phyloP scores from a whole-genome alignment of 2,329 filamentous ascomycete species.

The Pyrenochaeta sp. region DNA sequence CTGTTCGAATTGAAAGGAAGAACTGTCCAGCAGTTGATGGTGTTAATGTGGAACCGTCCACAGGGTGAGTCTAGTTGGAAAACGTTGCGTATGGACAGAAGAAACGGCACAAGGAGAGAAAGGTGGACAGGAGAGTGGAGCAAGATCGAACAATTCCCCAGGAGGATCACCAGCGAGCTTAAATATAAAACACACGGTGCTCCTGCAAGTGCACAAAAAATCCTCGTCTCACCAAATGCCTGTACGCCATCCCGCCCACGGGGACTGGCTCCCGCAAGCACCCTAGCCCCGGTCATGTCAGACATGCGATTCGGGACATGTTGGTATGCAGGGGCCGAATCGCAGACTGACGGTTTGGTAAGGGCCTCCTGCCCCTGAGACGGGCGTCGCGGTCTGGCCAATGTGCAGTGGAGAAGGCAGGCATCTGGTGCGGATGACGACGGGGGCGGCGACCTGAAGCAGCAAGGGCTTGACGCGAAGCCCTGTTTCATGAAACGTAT shows the following conservation, averaged over 20 bases:
- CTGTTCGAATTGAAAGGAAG: conserved; percentile 9
- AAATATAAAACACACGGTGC: conserved; percentile 25
- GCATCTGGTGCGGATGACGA: conserved; percentile 24
- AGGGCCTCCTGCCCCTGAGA: conserved; percentile 30
- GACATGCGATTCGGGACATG: conserved; percentile 15
- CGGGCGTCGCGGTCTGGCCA: conserved; percentile 29
- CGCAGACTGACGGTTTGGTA: conserved; percentile 3
- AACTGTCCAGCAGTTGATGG: conserved; percentile 44
- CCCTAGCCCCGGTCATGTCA: conserved; percentile 11
- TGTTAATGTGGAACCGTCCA: too few relatives aligned
- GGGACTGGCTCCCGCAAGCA: conserved; percentile 24
- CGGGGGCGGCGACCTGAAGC: conserved; percentile 22
- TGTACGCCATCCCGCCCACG: conserved; percentile 22
- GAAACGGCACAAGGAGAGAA: conserved; percentile 4
- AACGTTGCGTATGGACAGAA: too few relatives aligned
- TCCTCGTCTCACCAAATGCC: conserved; percentile 14
- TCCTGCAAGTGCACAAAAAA: conserved; percentile 23
- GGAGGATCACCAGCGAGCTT: conserved; percentile 2
- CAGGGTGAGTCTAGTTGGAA: too few relatives aligned
- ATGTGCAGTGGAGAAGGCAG: conserved; percentile 27
- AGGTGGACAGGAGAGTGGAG: neutral
- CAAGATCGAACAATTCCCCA: neutral
- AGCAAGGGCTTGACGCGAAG: conserved; percentile 26
- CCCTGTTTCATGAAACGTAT: conserved; percentile 36
- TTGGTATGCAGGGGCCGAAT: conserved; percentile 27